These are phyloP conservation scores for Metschnikowia bowlesiae DNA, from an alignment of 805 yeast species.

Conservation along the genomic window DNA sequence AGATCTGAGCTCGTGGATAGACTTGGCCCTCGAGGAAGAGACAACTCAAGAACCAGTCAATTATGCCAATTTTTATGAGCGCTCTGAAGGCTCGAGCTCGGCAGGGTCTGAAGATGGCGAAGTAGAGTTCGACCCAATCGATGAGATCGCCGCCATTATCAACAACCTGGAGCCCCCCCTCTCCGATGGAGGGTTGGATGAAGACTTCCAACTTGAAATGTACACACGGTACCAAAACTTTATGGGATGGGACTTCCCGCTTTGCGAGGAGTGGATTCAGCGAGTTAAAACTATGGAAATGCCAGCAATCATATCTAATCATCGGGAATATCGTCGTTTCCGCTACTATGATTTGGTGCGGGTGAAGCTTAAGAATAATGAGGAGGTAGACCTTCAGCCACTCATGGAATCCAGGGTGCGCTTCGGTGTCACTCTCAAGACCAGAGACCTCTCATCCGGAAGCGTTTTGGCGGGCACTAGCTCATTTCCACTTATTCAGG, in stretches of 20 bases:
- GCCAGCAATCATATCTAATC: constrained; percentile 1
- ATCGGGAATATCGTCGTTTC: constrained; percentile 11
- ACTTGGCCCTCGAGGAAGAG: neutral
- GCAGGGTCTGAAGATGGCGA: too few species aligned
- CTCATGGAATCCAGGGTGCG: neutral
- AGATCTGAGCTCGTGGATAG: neutral
- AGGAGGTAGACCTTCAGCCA: neutral
- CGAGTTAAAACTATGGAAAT: neutral
- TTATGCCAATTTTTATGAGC: neutral
- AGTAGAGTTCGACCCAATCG: neutral
- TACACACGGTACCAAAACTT: neutral
- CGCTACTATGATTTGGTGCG: constrained; percentile 13
- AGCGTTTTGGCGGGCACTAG: neutral
- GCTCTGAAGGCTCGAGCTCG: neutral
- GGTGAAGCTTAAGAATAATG: neutral
- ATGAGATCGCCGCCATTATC: neutral
- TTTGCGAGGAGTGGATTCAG: constrained; percentile 1
- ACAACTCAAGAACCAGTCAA: neutral
- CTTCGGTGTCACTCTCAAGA: neutral
- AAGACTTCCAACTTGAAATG: neutral
- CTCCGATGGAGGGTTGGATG: neutral
- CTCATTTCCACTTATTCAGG: neutral
- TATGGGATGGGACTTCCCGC: constrained; percentile 1
- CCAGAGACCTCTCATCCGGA: neutral
- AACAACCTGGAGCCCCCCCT: neutral